phyloP scores from a whole-genome alignment of 2,329 filamentous ascomycete genomes.

The Microsporum audouinii region DNA sequence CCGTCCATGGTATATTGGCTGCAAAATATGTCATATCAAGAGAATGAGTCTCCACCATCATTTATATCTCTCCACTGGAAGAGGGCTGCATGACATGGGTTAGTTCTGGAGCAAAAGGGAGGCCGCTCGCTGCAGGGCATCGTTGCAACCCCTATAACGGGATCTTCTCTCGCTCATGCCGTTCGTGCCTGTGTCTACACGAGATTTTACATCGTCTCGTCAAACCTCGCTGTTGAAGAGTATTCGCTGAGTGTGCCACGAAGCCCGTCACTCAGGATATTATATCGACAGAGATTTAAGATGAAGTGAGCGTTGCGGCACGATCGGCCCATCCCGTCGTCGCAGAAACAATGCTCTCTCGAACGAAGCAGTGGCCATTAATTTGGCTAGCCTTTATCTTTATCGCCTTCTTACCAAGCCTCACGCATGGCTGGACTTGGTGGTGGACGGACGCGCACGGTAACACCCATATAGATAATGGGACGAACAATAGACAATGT shows the following conservation, averaged over 20 bases:
- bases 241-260: not conserved
- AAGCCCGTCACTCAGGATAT: not conserved
- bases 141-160: not conserved
- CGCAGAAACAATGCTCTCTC: not conserved
- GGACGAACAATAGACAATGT: not conserved
- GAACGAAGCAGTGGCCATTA: not conserved
- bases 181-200: not conserved
- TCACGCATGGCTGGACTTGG: conserved; percentile 8
- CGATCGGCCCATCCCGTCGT: not conserved
- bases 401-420: not conserved
- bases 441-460: conserved; percentile 5
- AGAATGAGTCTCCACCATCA: not conserved
- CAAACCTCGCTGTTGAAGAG: not conserved
- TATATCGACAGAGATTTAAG: not conserved
- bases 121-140: not conserved
- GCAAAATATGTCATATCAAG: not conserved
- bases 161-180: not conserved
- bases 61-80: not conserved
- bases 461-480: conserved; percentile 4
- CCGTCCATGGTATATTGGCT: not conserved
- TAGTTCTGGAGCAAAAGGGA: not conserved
- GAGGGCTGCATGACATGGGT: not conserved
- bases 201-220: not conserved
- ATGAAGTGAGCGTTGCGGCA: not conserved
- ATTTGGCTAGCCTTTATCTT: not conserved